A percentile compares a stretch with the other conserved stretches of the same genome.
phyloP scores from a whole-genome alignment of 2,329 filamentous ascomycete species.

The Colletotrichum nymphaeae region DNA sequence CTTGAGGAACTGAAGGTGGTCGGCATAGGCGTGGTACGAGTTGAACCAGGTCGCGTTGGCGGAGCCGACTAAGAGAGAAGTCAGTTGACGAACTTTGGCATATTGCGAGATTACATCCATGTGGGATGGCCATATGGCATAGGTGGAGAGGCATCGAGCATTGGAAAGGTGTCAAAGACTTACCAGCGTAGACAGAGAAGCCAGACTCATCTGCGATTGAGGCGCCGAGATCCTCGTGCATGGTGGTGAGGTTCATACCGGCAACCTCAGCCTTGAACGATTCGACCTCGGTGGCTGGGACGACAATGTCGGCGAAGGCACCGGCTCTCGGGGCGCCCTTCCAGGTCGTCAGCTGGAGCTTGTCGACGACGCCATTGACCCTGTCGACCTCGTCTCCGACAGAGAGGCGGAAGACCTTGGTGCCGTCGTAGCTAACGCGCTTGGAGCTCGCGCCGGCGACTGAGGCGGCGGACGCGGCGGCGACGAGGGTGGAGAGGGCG shows the following conservation, averaged over 20 bases:
- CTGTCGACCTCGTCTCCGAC: slow-evolving; percentile 46
- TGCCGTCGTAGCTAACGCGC: slow-evolving; percentile 54
- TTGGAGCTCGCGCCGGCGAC: slow-evolving; percentile 11
- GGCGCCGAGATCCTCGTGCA: slow-evolving; percentile 54
- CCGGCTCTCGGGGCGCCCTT: slow-evolving; percentile 48
- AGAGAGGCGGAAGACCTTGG: slow-evolving; percentile 57
- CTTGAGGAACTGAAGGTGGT: slow-evolving; percentile 54
- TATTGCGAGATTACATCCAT: too few relatives aligned
- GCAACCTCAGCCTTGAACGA: slow-evolving; percentile 46
- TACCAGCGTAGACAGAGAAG: slow-evolving; percentile 44
- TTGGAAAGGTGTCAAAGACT: neutral
- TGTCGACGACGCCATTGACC: slow-evolving; percentile 47
- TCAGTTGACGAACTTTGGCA: neutral
- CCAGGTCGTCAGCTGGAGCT: slow-evolving; percentile 51
- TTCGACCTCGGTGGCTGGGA: slow-evolving; percentile 47
- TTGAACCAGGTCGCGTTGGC: slow-evolving; percentile 53
- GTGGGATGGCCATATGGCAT: too few relatives aligned
- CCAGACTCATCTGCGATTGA: slow-evolving; percentile 49
- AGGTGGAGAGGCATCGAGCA: neutral
- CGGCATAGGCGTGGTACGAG: slow-evolving; percentile 56
- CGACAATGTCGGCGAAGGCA: slow-evolving; percentile 53
- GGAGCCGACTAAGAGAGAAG: slow-evolving; percentile 21
- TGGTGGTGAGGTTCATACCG: slow-evolving; percentile 46
- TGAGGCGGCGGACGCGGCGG: slow-evolving; percentile 29
- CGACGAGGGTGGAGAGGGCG: slow-evolving; percentile 22